Base-by-base conservation (phyloP, 202 grass and related monocot genomes). In the Bolboschoenoplectus hybrid region DNA sequence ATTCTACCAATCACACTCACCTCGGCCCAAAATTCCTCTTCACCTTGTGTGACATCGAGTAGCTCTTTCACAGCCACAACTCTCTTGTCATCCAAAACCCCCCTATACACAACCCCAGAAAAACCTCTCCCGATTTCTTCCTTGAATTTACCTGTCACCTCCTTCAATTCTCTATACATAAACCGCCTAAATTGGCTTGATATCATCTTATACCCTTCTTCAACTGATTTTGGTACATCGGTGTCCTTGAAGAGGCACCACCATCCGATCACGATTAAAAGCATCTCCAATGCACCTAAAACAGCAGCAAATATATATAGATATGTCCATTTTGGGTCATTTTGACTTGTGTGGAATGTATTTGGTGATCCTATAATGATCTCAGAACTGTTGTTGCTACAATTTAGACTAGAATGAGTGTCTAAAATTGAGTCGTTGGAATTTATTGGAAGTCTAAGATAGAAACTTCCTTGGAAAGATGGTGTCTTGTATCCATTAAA, bases 11-110 rank as follows among this genome's bases (percentile, higher is more conserved):
- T 94, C 62, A 94, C 84, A 86, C 71, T 91, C 85, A 94, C 86
- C 80, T 94, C 92, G 49, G 88, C 84, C 86, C 88, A 92, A 12
- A 94, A 92, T 89, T 97, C 94, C 9, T 93, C 94, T 55, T 93
- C 88, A 0, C 88, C 81, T 12, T 91, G 88, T 70, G 62, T 80
- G 41, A 91, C 66, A 51, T 92, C 85, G 10, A 8, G 85, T 74
- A 93, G 68, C 50, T 89, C 90, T 86, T 97, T 97, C 63, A 93
- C 90, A 0, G 91, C 94, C 50, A 97, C 91, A 14, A 93, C 85
- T 84, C 86, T 83, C 49, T 93, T 97, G 69, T 97, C 88, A 70
- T 87, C 90, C 17, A 97, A 80, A 39, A 97, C 90, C 47, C 94
- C 94, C 80, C 88, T 87, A 56, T 92, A 97, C 64, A 97, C 94